These are phyloP conservation scores for Williopsis jadinii DNA, from an alignment of 1,139 yeast genomes.

Conservation along the genomic window DNA sequence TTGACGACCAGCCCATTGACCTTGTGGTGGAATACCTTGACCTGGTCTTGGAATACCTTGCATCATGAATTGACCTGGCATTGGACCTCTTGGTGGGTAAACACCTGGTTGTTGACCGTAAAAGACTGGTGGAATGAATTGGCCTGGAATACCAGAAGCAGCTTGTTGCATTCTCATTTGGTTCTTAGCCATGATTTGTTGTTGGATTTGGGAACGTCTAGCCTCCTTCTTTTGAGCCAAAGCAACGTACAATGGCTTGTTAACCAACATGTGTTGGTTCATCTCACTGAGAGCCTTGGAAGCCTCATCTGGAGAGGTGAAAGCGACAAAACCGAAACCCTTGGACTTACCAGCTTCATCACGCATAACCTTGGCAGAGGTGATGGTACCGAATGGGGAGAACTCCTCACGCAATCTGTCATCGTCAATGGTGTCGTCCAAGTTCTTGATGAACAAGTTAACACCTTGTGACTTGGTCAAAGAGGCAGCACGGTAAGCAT, in stretches of 20 bases:
- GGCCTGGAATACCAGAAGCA: constrained; percentile 83
- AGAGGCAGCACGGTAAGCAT: constrained; percentile 88
- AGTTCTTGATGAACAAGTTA: constrained; percentile 92
- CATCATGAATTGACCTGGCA: constrained; percentile 84
- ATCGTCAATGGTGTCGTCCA: constrained; percentile 89
- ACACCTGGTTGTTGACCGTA: constrained; percentile 77
- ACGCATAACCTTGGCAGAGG: constrained; percentile 95
- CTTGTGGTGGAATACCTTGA: constrained; percentile 42
- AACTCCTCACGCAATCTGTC: constrained; percentile 90
- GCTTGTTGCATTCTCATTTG: constrained; percentile 98
- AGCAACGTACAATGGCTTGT: constrained; percentile 97
- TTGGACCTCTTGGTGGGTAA: constrained; percentile 82
- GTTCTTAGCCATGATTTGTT: constrained; percentile 97
- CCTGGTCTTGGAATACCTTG: constrained; percentile 54
- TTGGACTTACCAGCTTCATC: constrained; percentile 93
- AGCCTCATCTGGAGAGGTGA: constrained; percentile 97
- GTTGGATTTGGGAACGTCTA: constrained; percentile 95
- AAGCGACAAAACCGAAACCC: constrained; percentile 98
- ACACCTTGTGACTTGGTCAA: constrained; percentile 95
- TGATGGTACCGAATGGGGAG: constrained; percentile 88
- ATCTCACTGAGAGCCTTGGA: constrained; percentile 97
- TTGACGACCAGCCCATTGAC: constrained; percentile 57
- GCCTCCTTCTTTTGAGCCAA: constrained; percentile 99
- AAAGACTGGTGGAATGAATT: constrained; percentile 93
- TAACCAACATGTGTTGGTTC: constrained; percentile 95